phyloP scores from a whole-genome alignment of 768 basidiomycete genomes.

The Pulveroboletus sp. region DNA sequence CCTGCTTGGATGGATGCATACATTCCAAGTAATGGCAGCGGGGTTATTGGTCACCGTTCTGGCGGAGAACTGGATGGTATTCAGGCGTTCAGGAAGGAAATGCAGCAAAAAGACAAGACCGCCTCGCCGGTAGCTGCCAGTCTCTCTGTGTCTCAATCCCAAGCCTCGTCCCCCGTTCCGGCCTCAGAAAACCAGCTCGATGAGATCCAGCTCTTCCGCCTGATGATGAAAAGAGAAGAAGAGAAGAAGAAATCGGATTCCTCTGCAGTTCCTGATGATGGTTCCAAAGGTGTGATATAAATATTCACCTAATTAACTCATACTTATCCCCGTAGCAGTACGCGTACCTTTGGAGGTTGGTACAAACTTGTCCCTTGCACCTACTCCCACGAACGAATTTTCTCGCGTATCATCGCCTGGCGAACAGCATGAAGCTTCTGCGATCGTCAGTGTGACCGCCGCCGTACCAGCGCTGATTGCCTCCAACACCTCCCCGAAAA shows the following conservation, averaged over 20 bases:
- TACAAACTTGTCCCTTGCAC: constrained; percentile 3
- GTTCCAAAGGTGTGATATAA: constrained; percentile 19
- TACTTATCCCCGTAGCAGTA: constrained; percentile 15
- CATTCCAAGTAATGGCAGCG: constrained; percentile 58
- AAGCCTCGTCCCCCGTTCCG: constrained; percentile 17
- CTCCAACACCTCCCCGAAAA: constrained; percentile 15
- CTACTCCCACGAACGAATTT: constrained; percentile 5
- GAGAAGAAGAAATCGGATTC: constrained; percentile 40
- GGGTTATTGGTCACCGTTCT: constrained; percentile 59
- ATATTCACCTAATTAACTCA: not conserved
- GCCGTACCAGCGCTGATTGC: constrained; percentile 4
- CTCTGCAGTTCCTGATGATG: constrained; percentile 7
- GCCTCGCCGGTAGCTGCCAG: constrained; percentile 14
- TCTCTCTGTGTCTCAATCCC: constrained; percentile 15
- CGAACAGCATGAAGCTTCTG: constrained; percentile 11
- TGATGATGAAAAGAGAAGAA: constrained; percentile 81
- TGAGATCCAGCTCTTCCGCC: constrained; percentile 80
- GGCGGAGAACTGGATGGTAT: constrained; percentile 79
- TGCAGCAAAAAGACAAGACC: constrained; percentile 74
- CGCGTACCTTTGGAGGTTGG: constrained; percentile 5
- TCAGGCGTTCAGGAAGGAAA: constrained; percentile 83
- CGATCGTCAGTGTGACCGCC: not conserved
- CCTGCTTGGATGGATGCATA: constrained; percentile 94
- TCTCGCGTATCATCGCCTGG: constrained; percentile 16
- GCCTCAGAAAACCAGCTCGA: constrained; percentile 50